A percentile compares a stretch with the other conserved stretches of the same genome.
Evolutionary conservation across 441 rosid genomes (phyloP).

Genomic region (Viola pubescens): DNA sequence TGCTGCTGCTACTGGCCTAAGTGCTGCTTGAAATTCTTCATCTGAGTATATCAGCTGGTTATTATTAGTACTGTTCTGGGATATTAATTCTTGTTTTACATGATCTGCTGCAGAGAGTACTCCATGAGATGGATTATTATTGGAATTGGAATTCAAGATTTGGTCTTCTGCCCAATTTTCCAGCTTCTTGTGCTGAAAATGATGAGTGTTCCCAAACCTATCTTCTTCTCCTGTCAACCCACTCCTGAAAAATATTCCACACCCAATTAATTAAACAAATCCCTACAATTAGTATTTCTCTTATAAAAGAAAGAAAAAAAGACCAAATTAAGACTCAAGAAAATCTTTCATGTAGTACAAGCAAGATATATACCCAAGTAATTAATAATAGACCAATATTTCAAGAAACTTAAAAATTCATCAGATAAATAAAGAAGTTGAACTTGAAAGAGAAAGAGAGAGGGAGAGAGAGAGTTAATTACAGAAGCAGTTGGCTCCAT

Average conservation of each 20-base stretch:
- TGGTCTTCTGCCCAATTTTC: constrained; percentile 42
- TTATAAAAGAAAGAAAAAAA: no score
- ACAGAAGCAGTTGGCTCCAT: constrained; percentile 87
- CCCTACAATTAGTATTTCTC: not conserved
- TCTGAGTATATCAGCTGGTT: constrained; percentile 12
- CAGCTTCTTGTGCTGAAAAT: constrained; percentile 35
- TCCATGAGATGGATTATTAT: constrained; percentile 15
- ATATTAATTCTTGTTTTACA: constrained; percentile 49
- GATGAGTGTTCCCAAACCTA: constrained; percentile 23
- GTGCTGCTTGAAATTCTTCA: constrained; percentile 7
- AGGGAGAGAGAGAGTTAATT: constrained; percentile 24
- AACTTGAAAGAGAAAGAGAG: constrained; percentile 1
- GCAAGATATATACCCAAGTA: no score
- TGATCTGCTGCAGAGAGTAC: constrained; percentile 30
- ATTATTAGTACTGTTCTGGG: constrained; percentile 31
- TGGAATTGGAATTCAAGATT: constrained; percentile 17
- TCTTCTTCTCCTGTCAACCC: constrained; percentile 46
- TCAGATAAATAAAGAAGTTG: not conserved
- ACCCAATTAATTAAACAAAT: not conserved
- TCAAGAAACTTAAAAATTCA: not conserved
- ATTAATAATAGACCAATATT: not conserved
- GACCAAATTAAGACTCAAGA: no score
- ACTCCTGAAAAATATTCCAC: constrained; percentile 26
- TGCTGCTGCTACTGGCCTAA: constrained; percentile 12
- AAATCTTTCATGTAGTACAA: no score